These are phyloP conservation scores for Trichosporon asahii DNA, from an alignment of 1,284 basidiomycete species.

Conservation along the genomic window DNA sequence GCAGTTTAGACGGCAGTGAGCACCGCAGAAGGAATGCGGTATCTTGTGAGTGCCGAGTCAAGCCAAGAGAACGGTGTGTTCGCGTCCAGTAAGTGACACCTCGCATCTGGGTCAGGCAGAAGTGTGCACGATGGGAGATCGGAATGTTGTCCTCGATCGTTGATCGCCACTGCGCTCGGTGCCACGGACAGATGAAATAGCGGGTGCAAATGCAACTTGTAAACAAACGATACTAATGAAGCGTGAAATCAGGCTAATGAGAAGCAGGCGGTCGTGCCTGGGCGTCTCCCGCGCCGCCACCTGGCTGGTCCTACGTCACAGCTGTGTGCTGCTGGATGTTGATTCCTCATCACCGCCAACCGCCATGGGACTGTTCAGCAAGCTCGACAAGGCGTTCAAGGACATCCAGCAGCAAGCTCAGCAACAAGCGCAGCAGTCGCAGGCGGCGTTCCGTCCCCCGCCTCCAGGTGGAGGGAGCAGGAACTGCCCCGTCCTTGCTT, in stretches of 20 bases:
- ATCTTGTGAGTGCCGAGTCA: not conserved
- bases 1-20: too few relatives aligned
- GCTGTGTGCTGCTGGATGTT: not conserved
- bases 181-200: not conserved
- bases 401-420: conserved; percentile 2
- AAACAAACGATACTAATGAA: not conserved
- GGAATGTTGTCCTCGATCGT: not conserved
- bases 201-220: not conserved
- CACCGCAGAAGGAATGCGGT: too few relatives aligned
- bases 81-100: not conserved
- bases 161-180: not conserved
- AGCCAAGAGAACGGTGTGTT: not conserved
- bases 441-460: not conserved
- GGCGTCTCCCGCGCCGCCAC: not conserved
- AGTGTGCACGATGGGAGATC: not conserved
- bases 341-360: not conserved
- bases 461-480: not conserved
- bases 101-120: not conserved
- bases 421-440: not conserved
- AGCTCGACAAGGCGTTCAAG: conserved; percentile 6
- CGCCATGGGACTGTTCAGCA: conserved; percentile 7
- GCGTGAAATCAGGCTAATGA: too few relatives aligned
- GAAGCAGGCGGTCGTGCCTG: not conserved
- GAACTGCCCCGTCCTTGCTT: not conserved
- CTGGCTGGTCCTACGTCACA: not conserved